Conservation (phyloP, 1,284 basidiomycete genomes). For the Termitomyces sp. region DNA sequence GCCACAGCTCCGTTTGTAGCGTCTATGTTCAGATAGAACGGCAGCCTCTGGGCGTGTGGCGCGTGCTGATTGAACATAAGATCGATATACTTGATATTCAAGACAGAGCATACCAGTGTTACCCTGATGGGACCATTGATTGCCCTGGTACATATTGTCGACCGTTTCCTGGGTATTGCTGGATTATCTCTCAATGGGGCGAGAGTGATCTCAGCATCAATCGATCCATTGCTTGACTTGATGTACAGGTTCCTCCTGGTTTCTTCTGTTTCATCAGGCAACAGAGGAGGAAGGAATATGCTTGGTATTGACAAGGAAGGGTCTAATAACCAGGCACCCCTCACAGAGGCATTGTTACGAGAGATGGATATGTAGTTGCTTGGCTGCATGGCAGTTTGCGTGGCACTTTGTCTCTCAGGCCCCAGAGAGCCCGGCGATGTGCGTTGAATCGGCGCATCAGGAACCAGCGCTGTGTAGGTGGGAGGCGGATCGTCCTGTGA, state of each 20-base stretch:
- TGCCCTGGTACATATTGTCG: constrained; percentile 19
- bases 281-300: constrained; percentile 26
- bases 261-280: constrained; percentile 23
- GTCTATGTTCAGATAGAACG: constrained; percentile 19
- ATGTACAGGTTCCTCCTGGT: constrained; percentile 26
- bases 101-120: constrained; percentile 18
- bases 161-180: constrained; percentile 9
- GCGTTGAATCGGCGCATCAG: background rate
- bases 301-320: constrained; percentile 26
- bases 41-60: constrained; percentile 17
- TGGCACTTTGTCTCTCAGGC: constrained; percentile 1
- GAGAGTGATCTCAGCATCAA: constrained; percentile 28
- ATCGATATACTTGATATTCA: background rate
- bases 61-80: constrained; percentile 16
- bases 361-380: constrained; percentile 25
- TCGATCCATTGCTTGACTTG: constrained; percentile 23
- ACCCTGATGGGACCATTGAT: constrained; percentile 22
- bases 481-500: constrained; percentile 24
- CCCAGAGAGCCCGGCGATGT: background rate
- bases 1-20: constrained; percentile 25
- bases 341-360: constrained; percentile 23
- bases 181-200: background rate
- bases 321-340: constrained; percentile 31
- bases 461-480: constrained; percentile 22
- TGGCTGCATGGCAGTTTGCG: constrained; percentile 17